Conservation (phyloP, 2,329 filamentous ascomycete genomes). For the Leptodontidium sp. region DNA sequence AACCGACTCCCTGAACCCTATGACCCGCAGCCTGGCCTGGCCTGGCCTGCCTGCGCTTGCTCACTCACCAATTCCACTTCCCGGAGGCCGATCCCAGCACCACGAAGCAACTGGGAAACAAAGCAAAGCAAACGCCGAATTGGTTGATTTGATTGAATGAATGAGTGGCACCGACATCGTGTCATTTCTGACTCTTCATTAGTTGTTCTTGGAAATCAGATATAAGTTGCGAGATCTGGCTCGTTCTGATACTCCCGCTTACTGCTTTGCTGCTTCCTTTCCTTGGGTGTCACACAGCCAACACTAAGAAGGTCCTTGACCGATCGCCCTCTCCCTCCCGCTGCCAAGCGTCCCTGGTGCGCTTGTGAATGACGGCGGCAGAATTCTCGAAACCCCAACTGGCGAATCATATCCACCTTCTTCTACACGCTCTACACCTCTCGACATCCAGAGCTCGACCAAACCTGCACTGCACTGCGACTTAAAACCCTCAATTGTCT, state of each 20-base stretch:
- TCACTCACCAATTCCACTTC: neutral
- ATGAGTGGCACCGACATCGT: neutral
- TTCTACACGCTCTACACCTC: constrained; percentile 18
- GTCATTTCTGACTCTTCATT: constrained; percentile 4
- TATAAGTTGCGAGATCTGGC: neutral
- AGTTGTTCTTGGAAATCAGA: constrained; percentile 3
- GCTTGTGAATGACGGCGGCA: constrained; percentile 15
- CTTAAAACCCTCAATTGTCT: neutral
- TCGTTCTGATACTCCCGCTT: neutral
- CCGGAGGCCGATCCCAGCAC: neutral
- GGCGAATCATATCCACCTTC: constrained; percentile 18
- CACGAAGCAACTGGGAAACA: neutral
- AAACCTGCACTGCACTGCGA: constrained; percentile 8
- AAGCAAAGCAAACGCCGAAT: neutral
- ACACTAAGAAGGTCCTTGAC: neutral
- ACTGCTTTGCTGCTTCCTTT: neutral
- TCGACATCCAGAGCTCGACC: constrained; percentile 24
- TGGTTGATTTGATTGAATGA: neutral
- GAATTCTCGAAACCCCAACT: constrained; percentile 13
- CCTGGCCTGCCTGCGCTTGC: neutral
- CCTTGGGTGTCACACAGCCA: no score
- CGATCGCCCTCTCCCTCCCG: neutral
- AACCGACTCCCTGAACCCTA: neutral
- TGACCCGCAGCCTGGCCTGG: neutral
- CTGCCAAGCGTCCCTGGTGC: constrained; percentile 11